phyloP scores from a whole-genome alignment of 73 alveolate genomes.

The Halteria grandinella region DNA sequence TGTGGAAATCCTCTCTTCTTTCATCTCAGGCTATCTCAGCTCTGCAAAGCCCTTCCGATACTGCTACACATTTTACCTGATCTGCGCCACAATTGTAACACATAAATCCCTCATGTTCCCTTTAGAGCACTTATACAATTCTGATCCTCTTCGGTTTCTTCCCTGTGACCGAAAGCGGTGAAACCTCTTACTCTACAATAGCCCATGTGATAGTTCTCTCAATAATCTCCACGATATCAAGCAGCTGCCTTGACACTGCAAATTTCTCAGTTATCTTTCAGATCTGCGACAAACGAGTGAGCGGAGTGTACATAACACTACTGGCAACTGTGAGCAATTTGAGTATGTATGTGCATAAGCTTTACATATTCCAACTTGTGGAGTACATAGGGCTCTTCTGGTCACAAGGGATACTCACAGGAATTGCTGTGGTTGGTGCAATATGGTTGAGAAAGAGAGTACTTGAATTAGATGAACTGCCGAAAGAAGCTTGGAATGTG shows the following conservation, averaged over 20 bases:
- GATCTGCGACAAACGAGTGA: constrained; percentile 27
- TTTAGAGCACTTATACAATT: constrained; percentile 11
- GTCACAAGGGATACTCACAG: constrained; percentile 9
- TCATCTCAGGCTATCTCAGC: constrained; percentile 9
- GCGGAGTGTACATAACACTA: constrained; percentile 47
- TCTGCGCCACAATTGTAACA: background rate
- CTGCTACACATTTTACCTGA: background rate
- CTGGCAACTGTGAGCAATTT: constrained; percentile 38
- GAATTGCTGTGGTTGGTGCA: background rate
- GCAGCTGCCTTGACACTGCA: background rate
- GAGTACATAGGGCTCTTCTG: constrained; percentile 47
- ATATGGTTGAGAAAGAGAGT: background rate
- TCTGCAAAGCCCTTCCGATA: background rate
- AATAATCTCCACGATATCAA: background rate
- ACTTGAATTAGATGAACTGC: background rate
- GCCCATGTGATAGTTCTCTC: background rate
- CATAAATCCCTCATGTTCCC: background rate
- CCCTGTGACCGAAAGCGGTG: too few species aligned
- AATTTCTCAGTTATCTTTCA: constrained; percentile 13
- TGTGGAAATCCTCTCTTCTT: constrained; percentile 6
- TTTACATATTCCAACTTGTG: constrained; percentile 19
- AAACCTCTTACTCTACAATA: background rate
- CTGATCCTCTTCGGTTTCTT: background rate
- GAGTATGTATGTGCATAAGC: constrained; percentile 3
- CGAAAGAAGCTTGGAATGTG: constrained; percentile 19